Base-by-base conservation (phyloP, 2,329 filamentous ascomycete species). In the Aspergillus fischeri region DNA sequence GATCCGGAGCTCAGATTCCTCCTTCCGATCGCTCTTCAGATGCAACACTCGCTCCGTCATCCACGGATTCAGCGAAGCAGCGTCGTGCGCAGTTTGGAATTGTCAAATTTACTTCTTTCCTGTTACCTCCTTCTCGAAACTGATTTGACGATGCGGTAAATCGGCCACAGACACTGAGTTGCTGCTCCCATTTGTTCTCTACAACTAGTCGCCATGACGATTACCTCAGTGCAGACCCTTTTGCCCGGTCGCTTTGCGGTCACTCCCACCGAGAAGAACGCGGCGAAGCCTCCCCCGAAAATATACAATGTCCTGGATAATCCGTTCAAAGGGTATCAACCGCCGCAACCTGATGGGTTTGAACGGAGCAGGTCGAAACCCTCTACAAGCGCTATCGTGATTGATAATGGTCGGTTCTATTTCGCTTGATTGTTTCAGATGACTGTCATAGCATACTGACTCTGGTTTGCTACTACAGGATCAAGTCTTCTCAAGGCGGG, bases 401-500 rank as follows among this genome's bases (percentile, higher is more conserved):
- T 99, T 70, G 94, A 99, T 78, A 97, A 97, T 88, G 94, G 92
- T 95, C 78, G 49, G 63, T 55, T 49, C 25, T n/a, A 38, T 27
- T 25, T 14, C 17, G n/a, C 28, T 61, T 17, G 64, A 52, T 17
- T 41, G 10, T 6, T 29, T 29, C 21, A 2, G n/a, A 21, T 9
- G 44, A 47, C 21, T 47, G 11, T 5, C 14, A 14, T 21, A n/a
- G 14, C 11, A 24, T 45, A 47, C 44, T 47, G 11, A 47, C 44
- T 1, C 21, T 24, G 4, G 44, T 48, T 17, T 38, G 5, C 4
- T 21, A 25, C 9, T n/a, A 49, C 66, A 96, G 92, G 94, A 64
- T 94, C 93, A 25, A 95, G 90, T 53, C 81, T 87, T 32, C 86
- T 97, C 58, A 91, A 95, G 75, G 93, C 93, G 53, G 94, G 94